Evolutionary conservation across 2,329 filamentous ascomycete genomes (phyloP), one percentile per base, ranked within the genome.

Genomic region (Elsinoe australis): DNA sequence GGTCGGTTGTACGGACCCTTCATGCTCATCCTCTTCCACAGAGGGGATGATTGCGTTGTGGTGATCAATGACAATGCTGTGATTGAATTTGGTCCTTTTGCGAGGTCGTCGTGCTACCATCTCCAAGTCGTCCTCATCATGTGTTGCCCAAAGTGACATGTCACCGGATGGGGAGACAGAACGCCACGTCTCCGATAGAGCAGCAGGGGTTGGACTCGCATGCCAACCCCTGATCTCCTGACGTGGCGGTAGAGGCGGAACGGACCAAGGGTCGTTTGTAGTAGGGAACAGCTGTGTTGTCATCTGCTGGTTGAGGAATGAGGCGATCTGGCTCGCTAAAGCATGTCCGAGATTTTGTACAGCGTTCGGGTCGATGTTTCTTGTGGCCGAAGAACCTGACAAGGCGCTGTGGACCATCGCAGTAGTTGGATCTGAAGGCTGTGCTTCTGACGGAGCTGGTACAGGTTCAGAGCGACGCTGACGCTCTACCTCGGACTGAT

Each of bases 241-340:
- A 26, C 35, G 29, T 21, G 32, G 4, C 31, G 45, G 45, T 7
- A 48, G 32, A 48, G 45, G 24, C 24, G 45, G 45, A 22, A 38
- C 22, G 4, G 45, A 21, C 38, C 46, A 22, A 52, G 54, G 14
- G 59, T 48, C 33, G 50, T 35, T 57, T 53, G 6, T 59, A 58
- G 52, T 55, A 60, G 29, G 54, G 51, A 58, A 58, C 61, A 14
- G 49, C 50, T n/a, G 56, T 41, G 38, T 60, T 53, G n/a, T 45
- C 18, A 51, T 42, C 34, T 54, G 26, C 18, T 49, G 19, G 44
- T 42, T 44, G 32, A 64, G 61, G 33, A 61, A 57, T 17, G 58
- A 51, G 3, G 61, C 59, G 41, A 66, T 58, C 46, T 64, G 60
- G 14, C 57, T 56, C 6, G 63, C 64, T 33, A 65, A 64, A 41